Evolutionary conservation across 176 grass and related monocot genomes (phyloP).

Genomic region (Metroxylon sagu): DNA sequence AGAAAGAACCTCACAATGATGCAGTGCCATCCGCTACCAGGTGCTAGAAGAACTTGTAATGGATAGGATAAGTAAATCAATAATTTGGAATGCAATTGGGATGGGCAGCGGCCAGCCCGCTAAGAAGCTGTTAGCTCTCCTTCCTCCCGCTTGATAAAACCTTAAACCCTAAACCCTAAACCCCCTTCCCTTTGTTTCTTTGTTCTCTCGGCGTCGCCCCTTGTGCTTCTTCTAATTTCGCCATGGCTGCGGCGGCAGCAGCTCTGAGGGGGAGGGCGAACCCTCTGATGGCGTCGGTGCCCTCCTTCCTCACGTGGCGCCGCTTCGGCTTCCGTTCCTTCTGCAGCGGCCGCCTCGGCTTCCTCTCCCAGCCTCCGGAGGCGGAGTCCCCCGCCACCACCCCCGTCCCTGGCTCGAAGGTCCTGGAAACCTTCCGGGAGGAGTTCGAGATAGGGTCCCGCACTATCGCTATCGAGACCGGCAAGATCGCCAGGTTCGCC

Average conservation of each 20-base stretch:
- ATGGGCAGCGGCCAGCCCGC: no score
- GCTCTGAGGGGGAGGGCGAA: not conserved
- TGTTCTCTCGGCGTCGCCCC: no score
- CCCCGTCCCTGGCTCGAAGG: conserved; percentile 27
- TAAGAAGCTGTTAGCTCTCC: no score
- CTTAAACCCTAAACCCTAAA: no score
- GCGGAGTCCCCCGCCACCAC: conserved; percentile 8
- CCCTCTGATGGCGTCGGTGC: not conserved
- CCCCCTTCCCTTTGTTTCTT: no score
- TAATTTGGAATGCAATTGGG: no score
- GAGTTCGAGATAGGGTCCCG: conserved; percentile 81
- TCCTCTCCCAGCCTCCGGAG: not conserved
- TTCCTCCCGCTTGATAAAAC: no score
- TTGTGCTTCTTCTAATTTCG: no score
- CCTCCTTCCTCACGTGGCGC: not conserved
- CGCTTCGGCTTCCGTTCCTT: not conserved
- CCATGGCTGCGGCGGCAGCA: conserved; percentile 6
- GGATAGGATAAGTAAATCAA: no score
- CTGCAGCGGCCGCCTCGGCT: not conserved
- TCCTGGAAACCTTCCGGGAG: conserved; percentile 66
- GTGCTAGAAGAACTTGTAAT: no score
- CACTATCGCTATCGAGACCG: conserved; percentile 68
- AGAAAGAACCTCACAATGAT: no score
- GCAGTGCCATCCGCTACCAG: no score
- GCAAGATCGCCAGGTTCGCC: conserved; percentile 85